A percentile compares a stretch with the other conserved stretches of the same genome.
Conservation (phyloP, 1,284 basidiomycete species). For the Neonothopanus nambi region DNA sequence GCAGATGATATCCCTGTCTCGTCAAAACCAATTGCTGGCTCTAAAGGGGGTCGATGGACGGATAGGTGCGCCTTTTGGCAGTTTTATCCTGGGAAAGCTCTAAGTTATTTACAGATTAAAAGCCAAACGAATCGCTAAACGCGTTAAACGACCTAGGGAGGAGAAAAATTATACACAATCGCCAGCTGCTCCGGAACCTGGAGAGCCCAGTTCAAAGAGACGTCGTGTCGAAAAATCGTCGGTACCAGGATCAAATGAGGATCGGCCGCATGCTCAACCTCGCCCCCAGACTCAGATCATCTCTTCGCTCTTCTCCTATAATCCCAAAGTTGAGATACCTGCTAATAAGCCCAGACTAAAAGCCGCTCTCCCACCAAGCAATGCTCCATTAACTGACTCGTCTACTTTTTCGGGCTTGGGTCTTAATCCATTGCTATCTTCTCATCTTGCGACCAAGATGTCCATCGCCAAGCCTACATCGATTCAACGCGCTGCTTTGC, state of each 20-base stretch:
- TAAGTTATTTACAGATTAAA: constrained; percentile 51
- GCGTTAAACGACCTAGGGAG: constrained; percentile 43
- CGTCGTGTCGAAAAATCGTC: constrained; percentile 40
- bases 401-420: constrained; percentile 78
- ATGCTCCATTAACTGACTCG: constrained; percentile 77
- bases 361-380: constrained; percentile 61
- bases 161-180: constrained; percentile 26
- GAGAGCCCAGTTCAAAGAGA: constrained; percentile 48
- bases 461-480: constrained; percentile 85
- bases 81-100: constrained; percentile 13
- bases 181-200: constrained; percentile 18
- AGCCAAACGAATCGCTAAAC: constrained; percentile 66
- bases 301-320: constrained; percentile 89
- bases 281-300: constrained; percentile 69
- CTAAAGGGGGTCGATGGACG: constrained; percentile 83
- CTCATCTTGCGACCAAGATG: constrained; percentile 85
- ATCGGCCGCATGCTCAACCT: constrained; percentile 23
- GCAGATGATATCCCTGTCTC: constrained; percentile 36
- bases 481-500: constrained; percentile 85
- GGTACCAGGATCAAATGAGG: constrained; percentile 18
- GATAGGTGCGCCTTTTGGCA: constrained; percentile 61
- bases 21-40: constrained; percentile 32
- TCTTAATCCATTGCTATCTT: constrained; percentile 78
- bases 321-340: constrained; percentile 62
- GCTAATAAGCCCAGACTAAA: constrained; percentile 28